phyloP scores from a whole-genome alignment of 257 asterid genomes.

The Eustoma russellianum region DNA sequence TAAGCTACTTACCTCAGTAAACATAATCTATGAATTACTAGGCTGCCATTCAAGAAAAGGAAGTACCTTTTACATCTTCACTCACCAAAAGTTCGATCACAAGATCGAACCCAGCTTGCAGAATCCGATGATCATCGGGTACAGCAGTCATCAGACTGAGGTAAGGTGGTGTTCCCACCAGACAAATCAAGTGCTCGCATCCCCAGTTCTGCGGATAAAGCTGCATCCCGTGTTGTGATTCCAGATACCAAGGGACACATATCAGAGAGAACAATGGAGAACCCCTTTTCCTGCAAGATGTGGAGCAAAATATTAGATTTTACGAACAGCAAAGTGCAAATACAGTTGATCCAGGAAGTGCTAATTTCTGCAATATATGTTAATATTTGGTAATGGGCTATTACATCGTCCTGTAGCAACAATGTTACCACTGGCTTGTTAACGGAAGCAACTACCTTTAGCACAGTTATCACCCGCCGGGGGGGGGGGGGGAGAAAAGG shows the following conservation, averaged over 20 bases:
- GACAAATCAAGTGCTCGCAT: constrained; percentile 75
- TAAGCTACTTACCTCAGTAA: not conserved
- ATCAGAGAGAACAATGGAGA: constrained; percentile 73
- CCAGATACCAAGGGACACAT: constrained; percentile 94
- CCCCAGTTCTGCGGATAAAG: constrained; percentile 73
- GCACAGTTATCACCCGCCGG: too few relatives aligned
- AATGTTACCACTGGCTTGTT: too few relatives aligned
- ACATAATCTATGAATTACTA: not conserved
- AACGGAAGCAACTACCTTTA: too few relatives aligned
- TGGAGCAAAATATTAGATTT: not conserved
- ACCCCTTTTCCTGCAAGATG: constrained; percentile 61
- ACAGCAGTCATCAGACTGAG: constrained; percentile 4
- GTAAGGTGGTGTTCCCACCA: constrained; percentile 37
- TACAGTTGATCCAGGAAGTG: not conserved
- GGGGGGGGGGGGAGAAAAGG: too few relatives aligned
- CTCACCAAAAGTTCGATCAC: constrained; percentile 77
- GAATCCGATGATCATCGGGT: too few relatives aligned
- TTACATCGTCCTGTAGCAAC: too few relatives aligned
- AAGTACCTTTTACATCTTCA: constrained; percentile 66
- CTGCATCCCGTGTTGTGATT: constrained; percentile 65
- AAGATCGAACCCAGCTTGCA: constrained; percentile 56
- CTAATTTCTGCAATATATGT: not conserved
- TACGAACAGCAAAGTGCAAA: not conserved
- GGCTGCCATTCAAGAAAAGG: not conserved
- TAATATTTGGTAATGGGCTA: too few relatives aligned